A percentile compares a stretch with the other conserved stretches of the same genome.
These are phyloP conservation scores for Raddia distichophylla DNA, from an alignment of 176 grass and related monocot genomes.

Conservation along the genomic window DNA sequence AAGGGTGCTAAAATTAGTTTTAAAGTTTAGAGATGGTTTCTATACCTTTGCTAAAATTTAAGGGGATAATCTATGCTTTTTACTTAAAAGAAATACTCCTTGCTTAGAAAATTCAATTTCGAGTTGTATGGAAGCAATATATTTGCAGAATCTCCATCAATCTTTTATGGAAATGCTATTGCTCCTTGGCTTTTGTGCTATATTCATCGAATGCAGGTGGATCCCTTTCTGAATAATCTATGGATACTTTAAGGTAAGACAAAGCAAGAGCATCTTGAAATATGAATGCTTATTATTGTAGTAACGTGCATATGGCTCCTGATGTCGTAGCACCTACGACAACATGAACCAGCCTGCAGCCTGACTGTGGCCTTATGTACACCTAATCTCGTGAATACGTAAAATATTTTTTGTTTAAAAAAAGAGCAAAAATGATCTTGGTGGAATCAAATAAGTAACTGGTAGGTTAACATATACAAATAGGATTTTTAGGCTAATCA, in stretches of 20 bases:
- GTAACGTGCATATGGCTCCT: background rate
- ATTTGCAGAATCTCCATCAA: constrained; percentile 27
- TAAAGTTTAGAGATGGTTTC: no score
- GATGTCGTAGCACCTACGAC: constrained; percentile 19
- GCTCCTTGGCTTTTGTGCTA: constrained; percentile 29
- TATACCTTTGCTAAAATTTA: no score
- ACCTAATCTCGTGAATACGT: background rate
- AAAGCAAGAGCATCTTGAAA: constrained; percentile 12
- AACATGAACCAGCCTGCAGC: background rate
- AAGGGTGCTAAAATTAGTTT: no score
- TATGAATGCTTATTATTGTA: background rate
- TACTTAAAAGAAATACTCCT: background rate
- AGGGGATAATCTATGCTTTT: no score
- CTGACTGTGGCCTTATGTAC: background rate
- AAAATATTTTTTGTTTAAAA: background rate
- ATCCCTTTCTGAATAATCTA: constrained; percentile 27
- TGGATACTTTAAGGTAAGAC: constrained; percentile 26
- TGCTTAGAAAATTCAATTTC: constrained; percentile 6
- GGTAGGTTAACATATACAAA: background rate
- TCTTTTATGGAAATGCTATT: background rate
- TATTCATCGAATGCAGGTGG: constrained; percentile 33
- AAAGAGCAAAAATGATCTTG: background rate
- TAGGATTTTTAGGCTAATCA: no score
- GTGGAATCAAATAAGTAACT: background rate
- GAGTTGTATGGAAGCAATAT: constrained; percentile 35